Percentiles rank a stretch among this genome's conserved stretches.
Conservation (phyloP, 345 rosid genomes). For the Nephelium lappaceum region DNA sequence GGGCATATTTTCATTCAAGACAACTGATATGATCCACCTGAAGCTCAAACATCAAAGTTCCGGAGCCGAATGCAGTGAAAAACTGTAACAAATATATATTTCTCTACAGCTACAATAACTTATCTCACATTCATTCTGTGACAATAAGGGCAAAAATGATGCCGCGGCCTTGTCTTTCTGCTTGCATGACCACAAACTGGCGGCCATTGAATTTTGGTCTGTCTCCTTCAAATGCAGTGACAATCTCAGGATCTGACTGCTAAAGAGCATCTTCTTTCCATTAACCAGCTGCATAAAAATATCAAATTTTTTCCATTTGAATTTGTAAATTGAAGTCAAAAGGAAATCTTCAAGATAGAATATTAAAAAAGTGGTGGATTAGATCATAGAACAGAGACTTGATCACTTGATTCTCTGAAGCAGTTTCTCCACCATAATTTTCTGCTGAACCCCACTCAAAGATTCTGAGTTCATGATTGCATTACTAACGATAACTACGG, state of each 20-base stretch:
- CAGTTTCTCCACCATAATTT: conserved; percentile 72
- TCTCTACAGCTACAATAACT: not conserved
- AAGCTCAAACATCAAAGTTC: not conserved
- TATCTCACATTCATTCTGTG: not conserved
- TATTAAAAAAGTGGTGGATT: not conserved
- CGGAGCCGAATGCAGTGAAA: not conserved
- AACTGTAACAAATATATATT: not conserved
- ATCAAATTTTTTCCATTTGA: not conserved
- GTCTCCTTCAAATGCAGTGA: not conserved
- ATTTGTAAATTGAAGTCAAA: not conserved
- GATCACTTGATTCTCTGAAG: conserved; percentile 59
- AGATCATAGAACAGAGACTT: not conserved
- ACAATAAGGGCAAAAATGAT: not conserved
- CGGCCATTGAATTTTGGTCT: not conserved
- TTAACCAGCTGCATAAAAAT: not conserved
- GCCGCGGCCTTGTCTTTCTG: not conserved
- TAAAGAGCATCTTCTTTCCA: not conserved
- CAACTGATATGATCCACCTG: not conserved
- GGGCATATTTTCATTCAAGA: not conserved
- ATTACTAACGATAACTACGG: conserved; percentile 55
- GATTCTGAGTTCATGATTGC: conserved; percentile 77
- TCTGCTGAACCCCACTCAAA: conserved; percentile 65
- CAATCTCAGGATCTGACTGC: not conserved
- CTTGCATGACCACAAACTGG: not conserved
- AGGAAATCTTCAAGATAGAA: not conserved